phyloP scores from a whole-genome alignment of 2,329 filamentous ascomycete genomes.

The Mariannaea sp. region DNA sequence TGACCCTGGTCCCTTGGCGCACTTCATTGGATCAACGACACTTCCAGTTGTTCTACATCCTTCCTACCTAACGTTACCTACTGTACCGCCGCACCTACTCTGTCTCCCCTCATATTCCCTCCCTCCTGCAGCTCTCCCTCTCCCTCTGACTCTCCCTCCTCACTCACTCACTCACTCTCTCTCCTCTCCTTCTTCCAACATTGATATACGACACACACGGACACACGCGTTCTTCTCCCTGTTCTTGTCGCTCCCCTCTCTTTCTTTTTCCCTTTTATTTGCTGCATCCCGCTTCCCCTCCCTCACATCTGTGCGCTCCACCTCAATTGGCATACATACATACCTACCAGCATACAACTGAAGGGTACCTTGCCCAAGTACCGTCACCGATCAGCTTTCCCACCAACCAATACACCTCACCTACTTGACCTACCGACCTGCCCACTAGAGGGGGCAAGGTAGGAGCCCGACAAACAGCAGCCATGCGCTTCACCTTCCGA shows the following conservation, averaged over 20 bases:
- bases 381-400: no score
- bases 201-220: no score
- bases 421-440: no score
- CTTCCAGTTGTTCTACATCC: conserved; percentile 5
- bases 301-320: conserved; percentile 7
- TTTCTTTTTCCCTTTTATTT: background rate
- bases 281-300: background rate
- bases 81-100: no score
- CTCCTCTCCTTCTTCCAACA: background rate
- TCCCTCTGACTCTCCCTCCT: conserved; percentile 5
- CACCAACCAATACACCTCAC: no score
- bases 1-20: conserved; percentile 1
- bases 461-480: conserved; percentile 21
- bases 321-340: background rate
- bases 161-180: conserved; percentile 1
- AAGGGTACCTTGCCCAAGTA: no score
- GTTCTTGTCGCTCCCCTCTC: background rate
- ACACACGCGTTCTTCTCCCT: conserved; percentile 6
- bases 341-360: conserved; percentile 4
- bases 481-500: conserved; percentile 46
- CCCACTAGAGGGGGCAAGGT: no score
- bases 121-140: conserved; percentile 6
- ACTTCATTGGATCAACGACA: conserved; percentile 15
- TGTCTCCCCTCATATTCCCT: conserved; percentile 2
- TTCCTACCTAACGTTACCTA: no score